Conservation (phyloP, 1,284 basidiomycete species). For the Termitomyces sp. region DNA sequence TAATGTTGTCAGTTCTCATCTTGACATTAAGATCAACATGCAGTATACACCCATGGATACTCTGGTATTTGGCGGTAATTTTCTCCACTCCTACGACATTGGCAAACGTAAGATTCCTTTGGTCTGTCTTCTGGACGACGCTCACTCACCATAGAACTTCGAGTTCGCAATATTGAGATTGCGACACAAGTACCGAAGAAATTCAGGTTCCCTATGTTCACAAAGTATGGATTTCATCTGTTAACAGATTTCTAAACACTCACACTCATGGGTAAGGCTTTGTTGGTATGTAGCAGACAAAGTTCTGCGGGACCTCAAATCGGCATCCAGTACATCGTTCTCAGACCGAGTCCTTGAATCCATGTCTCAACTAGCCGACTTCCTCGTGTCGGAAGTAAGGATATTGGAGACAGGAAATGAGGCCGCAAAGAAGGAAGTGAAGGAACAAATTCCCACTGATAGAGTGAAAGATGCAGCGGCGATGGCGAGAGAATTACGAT, state of each 20-base stretch:
- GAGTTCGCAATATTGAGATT: conserved; percentile 87
- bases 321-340: conserved; percentile 48
- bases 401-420: conserved; percentile 63
- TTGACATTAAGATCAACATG: conserved; percentile 1
- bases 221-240: conserved; percentile 46
- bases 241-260: conserved; percentile 2
- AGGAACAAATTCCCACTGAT: conserved; percentile 78
- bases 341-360: conserved; percentile 66
- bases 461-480: conserved; percentile 74
- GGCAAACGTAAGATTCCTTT: conserved; percentile 58
- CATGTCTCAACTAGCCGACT: conserved; percentile 64
- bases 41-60: conserved; percentile 90
- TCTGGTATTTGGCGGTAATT: conserved; percentile 96
- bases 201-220: conserved; percentile 87
- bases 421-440: conserved; percentile 62
- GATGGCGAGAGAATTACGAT: conserved; percentile 76
- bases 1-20: not conserved
- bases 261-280: conserved; percentile 43
- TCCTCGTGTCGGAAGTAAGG: conserved; percentile 74
- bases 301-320: conserved; percentile 68
- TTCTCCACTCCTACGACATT: conserved; percentile 82
- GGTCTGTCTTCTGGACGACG: not conserved
- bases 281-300: conserved; percentile 89
- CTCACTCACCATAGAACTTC: conserved; percentile 57
- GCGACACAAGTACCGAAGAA: conserved; percentile 91